A percentile compares a stretch with the other conserved stretches of the same genome.
These are phyloP conservation scores for Histomonas meleagridis DNA, from an alignment of 208 protist species.

Conservation along the genomic window DNA sequence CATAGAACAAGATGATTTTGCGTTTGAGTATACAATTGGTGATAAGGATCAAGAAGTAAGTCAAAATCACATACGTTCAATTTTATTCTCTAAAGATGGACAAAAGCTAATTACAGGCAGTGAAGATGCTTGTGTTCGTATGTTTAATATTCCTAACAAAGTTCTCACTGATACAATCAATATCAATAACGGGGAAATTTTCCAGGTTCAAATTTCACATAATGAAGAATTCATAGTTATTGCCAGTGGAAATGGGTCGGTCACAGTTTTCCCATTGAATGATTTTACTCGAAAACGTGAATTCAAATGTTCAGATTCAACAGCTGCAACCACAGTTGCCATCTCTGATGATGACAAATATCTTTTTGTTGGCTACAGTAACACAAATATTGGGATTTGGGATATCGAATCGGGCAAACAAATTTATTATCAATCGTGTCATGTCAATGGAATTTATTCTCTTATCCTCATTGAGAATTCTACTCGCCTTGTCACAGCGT, in stretches of 20 bases:
- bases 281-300: not conserved
- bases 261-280: not conserved
- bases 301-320: not conserved
- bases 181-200: not conserved
- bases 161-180: not conserved
- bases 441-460: not conserved
- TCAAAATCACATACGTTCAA: constrained; percentile 6
- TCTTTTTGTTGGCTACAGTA: not conserved
- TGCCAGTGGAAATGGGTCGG: not conserved
- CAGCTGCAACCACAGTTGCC: not conserved
- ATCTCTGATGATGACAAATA: not conserved
- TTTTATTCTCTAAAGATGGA: not conserved
- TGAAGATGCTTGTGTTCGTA: not conserved
- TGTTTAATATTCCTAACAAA: not conserved
- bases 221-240: not conserved
- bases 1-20: not conserved
- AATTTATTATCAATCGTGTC: not conserved
- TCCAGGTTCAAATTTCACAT: not conserved
- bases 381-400: not conserved
- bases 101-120: not conserved
- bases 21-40: not conserved
- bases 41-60: too few relatives aligned
- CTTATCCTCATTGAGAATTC: not conserved
- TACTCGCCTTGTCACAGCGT: not conserved
- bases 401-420: not conserved